Evolutionary conservation across 108 stramenopile genomes (phyloP).

Genomic region (Nitzschia palea): DNA sequence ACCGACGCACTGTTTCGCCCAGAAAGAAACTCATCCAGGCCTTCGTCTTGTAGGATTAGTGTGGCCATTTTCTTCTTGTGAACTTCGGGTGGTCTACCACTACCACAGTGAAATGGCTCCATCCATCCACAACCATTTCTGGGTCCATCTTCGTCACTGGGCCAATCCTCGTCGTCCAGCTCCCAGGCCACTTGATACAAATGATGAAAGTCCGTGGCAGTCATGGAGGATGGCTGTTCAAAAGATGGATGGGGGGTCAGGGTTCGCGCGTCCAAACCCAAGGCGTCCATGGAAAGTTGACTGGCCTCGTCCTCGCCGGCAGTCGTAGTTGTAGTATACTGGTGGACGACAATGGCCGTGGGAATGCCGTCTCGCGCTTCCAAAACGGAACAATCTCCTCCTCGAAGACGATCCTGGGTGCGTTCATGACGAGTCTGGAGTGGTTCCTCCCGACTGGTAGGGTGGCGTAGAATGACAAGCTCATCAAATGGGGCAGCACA

Average conservation of each 20-base stretch:
- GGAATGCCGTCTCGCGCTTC: no score
- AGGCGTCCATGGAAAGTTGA: conserved; percentile 1
- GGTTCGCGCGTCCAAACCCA: background rate
- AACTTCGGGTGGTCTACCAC: background rate
- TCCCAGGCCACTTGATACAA: background rate
- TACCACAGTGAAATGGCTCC: background rate
- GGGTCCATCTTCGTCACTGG: conserved; percentile 16
- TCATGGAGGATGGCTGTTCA: background rate
- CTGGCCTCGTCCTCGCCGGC: conserved; percentile 6
- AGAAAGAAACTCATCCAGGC: background rate
- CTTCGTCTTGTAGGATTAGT: background rate
- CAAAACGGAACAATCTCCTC: no score
- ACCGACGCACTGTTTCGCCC: background rate
- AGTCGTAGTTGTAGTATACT: no score
- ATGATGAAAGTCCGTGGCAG: conserved; percentile 15
- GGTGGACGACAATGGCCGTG: no score
- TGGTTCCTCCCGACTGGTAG: no score
- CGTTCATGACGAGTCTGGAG: no score
- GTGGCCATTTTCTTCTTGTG: background rate
- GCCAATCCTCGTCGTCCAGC: conserved; percentile 8
- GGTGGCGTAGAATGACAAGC: background rate
- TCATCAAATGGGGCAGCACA: background rate
- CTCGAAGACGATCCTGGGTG: no score
- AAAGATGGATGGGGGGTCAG: conserved; percentile 14
- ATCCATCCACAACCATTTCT: background rate